phyloP scores from a whole-genome alignment of 306 rosid genomes.

The Pterocarpus santalinus region DNA sequence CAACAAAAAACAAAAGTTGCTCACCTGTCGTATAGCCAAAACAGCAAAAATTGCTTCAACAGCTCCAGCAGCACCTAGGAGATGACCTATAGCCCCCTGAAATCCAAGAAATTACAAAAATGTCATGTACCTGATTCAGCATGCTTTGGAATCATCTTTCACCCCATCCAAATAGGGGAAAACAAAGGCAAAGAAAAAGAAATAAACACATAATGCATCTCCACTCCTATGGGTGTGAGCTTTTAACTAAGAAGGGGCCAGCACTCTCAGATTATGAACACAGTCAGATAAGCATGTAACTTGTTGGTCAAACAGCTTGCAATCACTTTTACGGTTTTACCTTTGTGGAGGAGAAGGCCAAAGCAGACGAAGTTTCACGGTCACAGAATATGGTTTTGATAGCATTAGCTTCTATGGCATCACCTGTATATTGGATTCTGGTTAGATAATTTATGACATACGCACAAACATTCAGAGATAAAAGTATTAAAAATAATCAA shows the following conservation, averaged over 20 bases:
- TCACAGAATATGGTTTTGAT: conserved; percentile 73
- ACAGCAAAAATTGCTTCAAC: conserved; percentile 96
- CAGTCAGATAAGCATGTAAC: conserved; percentile 32
- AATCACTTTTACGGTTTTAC: conserved; percentile 50
- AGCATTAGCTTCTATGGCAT: conserved; percentile 86
- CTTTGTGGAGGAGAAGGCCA: conserved; percentile 94
- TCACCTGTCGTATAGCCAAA: conserved; percentile 75
- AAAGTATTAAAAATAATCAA: conserved; percentile 2
- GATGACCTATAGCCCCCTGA: conserved; percentile 97
- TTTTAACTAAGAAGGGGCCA: conserved; percentile 22
- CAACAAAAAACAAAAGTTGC: conserved; percentile 35
- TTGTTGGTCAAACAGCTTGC: conserved; percentile 32
- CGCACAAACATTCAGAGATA: conserved; percentile 26
- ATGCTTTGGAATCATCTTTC: conserved; percentile 13
- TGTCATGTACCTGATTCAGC: conserved; percentile 8
- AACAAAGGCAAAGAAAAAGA: background rate
- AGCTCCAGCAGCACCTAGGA: conserved; percentile 97
- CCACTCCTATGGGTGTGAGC: background rate
- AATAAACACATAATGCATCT: background rate
- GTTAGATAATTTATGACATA: conserved; percentile 20
- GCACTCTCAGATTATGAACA: background rate
- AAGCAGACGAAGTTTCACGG: conserved; percentile 67
- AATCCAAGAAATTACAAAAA: conserved; percentile 29
- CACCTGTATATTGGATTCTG: conserved; percentile 60
- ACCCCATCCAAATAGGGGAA: conserved; percentile 20